These are phyloP conservation scores for Trypethelium eluteriae DNA, from an alignment of 495 filamentous ascomycete species.

Conservation along the genomic window DNA sequence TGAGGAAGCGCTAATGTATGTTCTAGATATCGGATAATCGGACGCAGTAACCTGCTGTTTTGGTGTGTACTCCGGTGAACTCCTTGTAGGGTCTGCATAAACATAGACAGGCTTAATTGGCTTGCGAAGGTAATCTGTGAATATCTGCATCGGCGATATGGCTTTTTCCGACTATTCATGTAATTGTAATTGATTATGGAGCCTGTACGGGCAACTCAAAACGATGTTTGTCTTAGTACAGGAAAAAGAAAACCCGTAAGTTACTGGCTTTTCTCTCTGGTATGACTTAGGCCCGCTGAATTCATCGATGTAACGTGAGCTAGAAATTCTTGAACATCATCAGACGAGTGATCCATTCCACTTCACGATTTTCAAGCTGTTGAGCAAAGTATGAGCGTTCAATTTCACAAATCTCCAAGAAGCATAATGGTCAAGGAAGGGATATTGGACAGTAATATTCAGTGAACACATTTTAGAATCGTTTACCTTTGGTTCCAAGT, in stretches of 20 bases:
- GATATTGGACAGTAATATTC: background rate
- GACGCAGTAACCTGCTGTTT: too few relatives aligned
- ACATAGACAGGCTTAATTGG: background rate
- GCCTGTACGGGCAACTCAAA: background rate
- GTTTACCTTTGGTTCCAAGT: too few relatives aligned
- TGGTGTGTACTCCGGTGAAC: background rate
- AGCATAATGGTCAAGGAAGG: background rate
- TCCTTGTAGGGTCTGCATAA: background rate
- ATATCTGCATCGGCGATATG: background rate
- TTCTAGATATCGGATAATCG: too few relatives aligned
- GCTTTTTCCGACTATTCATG: background rate
- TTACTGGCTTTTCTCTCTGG: background rate
- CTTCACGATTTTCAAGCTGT: background rate
- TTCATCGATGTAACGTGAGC: background rate
- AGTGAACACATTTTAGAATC: background rate
- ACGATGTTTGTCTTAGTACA: background rate
- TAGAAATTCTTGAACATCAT: background rate
- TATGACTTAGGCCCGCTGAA: background rate
- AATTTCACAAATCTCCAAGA: background rate
- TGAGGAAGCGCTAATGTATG: too few relatives aligned
- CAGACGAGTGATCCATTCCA: background rate
- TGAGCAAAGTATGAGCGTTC: background rate
- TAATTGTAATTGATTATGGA: background rate
- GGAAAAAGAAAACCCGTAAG: background rate
- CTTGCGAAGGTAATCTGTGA: background rate